A percentile compares a stretch with the other conserved stretches of the same genome.
Conservation (phyloP, 129 eudicot genomes). For the carrot (Daucus carota) region DH1_v3.0 NC_030381.2:36275501-36276000, state of each 20-base stretch:
- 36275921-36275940: not conserved
- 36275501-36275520: not conserved
- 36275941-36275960: not conserved
- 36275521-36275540: not conserved
- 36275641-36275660: not conserved
- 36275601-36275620: not conserved
- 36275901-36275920: not conserved
- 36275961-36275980: not conserved
- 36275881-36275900: not conserved
- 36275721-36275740: not conserved
- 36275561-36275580: not conserved
- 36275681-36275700: not conserved
- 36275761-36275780: conserved; percentile 9
- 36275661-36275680: not conserved
- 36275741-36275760: not conserved
- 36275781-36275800: conserved; percentile 4
- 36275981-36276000: not conserved
- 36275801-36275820: not conserved
- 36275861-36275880: not conserved
- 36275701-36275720: not conserved
- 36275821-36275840: not conserved
- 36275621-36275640: not conserved
- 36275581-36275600: not conserved
- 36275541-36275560: not conserved
- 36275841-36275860: not conserved